Evolutionary conservation across 768 basidiomycete genomes (phyloP).

Genomic region (Phanerodontia chrysosporium): DNA sequence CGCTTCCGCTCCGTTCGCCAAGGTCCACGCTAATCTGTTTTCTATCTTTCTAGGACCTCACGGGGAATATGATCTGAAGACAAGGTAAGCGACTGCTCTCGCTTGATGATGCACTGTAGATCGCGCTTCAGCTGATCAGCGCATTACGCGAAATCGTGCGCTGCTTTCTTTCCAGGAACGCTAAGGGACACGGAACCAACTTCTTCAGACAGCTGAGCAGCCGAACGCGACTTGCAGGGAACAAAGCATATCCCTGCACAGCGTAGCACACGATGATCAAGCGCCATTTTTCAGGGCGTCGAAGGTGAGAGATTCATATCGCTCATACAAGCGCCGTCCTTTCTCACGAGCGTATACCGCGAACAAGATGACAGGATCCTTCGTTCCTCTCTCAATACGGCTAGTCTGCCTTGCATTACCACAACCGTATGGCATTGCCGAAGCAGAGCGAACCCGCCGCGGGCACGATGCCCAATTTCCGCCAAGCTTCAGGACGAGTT

Average conservation of each 20-base stretch:
- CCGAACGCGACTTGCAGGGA: neutral
- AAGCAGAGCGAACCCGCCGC: neutral
- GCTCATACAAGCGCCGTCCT: neutral
- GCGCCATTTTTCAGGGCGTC: neutral
- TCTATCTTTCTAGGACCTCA: neutral
- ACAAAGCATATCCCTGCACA: neutral
- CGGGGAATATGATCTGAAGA: neutral
- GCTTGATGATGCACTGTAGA: neutral
- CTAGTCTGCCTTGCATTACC: neutral
- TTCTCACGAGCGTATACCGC: neutral
- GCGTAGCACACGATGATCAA: neutral
- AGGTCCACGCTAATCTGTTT: neutral
- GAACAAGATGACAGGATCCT: neutral
- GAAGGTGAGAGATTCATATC: neutral
- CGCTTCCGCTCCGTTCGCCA: neutral
- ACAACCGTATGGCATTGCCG: neutral
- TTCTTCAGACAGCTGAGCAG: neutral
- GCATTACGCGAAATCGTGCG: too few relatives aligned
- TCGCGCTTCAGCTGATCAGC: too few relatives aligned
- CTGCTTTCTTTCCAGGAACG: neutral
- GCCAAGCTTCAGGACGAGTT: neutral
- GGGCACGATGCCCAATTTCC: conserved; percentile 4
- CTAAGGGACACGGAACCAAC: neutral
- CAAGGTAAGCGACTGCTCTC: neutral
- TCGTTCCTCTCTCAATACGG: neutral